These are phyloP conservation scores for Hypoxylon lienhwacheense DNA, from an alignment of 495 filamentous ascomycete genomes.

Conservation along the genomic window DNA sequence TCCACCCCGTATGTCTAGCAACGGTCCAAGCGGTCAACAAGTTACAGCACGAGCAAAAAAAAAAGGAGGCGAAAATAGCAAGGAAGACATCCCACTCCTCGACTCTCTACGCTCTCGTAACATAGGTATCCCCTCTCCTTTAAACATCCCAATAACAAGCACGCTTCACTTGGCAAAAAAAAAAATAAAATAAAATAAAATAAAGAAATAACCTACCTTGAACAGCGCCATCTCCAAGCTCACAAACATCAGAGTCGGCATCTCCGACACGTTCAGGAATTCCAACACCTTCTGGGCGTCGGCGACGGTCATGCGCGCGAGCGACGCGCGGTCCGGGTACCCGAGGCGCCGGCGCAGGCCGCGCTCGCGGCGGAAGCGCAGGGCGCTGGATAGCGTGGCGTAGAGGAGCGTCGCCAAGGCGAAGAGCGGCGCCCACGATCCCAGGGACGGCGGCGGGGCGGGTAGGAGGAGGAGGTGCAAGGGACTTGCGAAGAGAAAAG, in stretches of 20 bases:
- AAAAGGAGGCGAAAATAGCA: not conserved
- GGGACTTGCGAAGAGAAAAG: not conserved
- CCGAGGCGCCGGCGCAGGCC: conserved; percentile 50
- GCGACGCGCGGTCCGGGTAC: conserved; percentile 57
- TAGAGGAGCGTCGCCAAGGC: conserved; percentile 36
- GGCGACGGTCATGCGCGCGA: conserved; percentile 63
- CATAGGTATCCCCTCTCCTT: not conserved
- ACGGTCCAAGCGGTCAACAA: no score
- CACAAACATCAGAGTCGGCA: conserved; percentile 59
- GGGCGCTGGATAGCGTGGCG: conserved; percentile 38
- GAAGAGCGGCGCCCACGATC: conserved; percentile 24
- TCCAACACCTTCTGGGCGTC: conserved; percentile 62
- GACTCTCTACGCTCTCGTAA: no score
- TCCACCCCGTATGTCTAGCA: conserved; percentile 67
- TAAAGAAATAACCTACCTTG: conserved; percentile 43
- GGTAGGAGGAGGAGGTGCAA: not conserved
- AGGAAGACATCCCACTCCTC: not conserved
- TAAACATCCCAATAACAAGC: not conserved
- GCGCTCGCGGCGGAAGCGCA: conserved; percentile 55
- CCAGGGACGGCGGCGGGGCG: no score
- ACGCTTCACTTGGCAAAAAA: not conserved
- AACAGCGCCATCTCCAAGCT: conserved; percentile 67
- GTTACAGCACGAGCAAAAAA: conserved; percentile 2
- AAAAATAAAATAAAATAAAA: not conserved
- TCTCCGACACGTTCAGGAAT: conserved; percentile 54